Percentiles rank a stretch among this genome's conserved stretches.
phyloP scores from a whole-genome alignment of 768 basidiomycete genomes.

The Mycena albidolilacea region DNA sequence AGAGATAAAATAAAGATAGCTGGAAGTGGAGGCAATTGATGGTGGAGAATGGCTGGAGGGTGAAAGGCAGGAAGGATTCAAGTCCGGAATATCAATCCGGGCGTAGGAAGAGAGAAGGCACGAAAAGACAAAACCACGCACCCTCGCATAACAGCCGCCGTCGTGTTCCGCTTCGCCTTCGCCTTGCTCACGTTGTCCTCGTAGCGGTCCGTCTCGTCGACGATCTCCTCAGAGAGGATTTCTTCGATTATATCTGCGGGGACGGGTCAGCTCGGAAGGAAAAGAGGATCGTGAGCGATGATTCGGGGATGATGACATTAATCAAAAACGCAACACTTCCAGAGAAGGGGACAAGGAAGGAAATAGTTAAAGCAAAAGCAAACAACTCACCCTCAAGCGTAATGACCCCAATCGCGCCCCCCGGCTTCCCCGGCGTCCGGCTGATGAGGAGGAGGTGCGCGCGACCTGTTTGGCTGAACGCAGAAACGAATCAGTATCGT shows the following conservation, averaged over 20 bases:
- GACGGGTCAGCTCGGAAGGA: no score
- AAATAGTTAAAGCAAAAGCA: no score
- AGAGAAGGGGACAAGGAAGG: no score
- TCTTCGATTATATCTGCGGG: conserved; percentile 45
- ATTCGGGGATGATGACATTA: no score
- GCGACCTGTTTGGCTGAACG: conserved; percentile 85
- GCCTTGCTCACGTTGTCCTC: conserved; percentile 89
- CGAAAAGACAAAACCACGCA: conserved; percentile 47
- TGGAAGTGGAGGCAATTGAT: no score
- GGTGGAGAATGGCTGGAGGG: no score
- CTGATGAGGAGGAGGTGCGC: conserved; percentile 68
- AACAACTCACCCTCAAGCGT: conserved; percentile 80
- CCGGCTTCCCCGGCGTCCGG: conserved; percentile 83
- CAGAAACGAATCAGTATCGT: no score
- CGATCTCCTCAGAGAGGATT: conserved; percentile 61
- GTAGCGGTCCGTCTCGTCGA: conserved; percentile 94
- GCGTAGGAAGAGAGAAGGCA: no score
- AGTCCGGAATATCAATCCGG: no score
- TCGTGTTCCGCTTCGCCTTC: conserved; percentile 78
- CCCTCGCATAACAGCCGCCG: conserved; percentile 86
- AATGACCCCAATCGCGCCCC: conserved; percentile 92
- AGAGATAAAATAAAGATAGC: no score
- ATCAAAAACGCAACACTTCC: no score
- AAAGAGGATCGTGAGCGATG: background rate
- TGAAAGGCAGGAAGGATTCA: no score